Evolutionary conservation across 2,329 filamentous ascomycete genomes (phyloP), one percentile per base, ranked within the genome.

Genomic region (Ophiostoma montium): DNA sequence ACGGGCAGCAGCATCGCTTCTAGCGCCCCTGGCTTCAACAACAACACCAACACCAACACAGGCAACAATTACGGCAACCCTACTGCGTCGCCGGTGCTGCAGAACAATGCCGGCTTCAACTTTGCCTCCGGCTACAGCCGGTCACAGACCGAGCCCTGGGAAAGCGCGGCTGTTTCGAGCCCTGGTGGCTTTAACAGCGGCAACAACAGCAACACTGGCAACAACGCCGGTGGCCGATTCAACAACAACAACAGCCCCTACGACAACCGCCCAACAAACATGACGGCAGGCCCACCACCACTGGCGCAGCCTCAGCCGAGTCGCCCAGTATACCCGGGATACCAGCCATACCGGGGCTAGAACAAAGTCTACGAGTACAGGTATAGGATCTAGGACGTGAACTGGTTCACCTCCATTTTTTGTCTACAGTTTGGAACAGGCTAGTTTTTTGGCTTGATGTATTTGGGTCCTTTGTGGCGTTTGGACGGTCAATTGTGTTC

Each of bases 291-390:
- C 45, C 49, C 52, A 5, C 50, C 52, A 12, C 54, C 55, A 11
- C 13, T 52, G 42, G 44, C 42, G 3, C 56, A 54, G 33, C 50
- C 52, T 12, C 53, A 52, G 51, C 55, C 54, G 35, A 48, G 54
- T 13, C 47, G 50, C 13, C 5, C 46, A 6, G 47, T 23, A 1
- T 56, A 57, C 49, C 52, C 49, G 7, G 56, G 55, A 9, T 56
- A 53, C 51, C 52, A 51, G 47, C 31, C 52, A 54, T 71, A 71
- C 21, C 52, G 49, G 16, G 43, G 48, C 5, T 49, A 32, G 39
- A 30, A 27, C 23, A 27, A 27, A 5, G 23, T 4, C 23, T 8
- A 27, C 4, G 10, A 10, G 3, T 5, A 10, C 32, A 5, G 15
- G 12, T 35, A 10, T n/a, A 35, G 32, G 38, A 27, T 27, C 23